Base-by-base conservation (phyloP, 176 grass and related monocot species). In the Leersia perrieri region DNA sequence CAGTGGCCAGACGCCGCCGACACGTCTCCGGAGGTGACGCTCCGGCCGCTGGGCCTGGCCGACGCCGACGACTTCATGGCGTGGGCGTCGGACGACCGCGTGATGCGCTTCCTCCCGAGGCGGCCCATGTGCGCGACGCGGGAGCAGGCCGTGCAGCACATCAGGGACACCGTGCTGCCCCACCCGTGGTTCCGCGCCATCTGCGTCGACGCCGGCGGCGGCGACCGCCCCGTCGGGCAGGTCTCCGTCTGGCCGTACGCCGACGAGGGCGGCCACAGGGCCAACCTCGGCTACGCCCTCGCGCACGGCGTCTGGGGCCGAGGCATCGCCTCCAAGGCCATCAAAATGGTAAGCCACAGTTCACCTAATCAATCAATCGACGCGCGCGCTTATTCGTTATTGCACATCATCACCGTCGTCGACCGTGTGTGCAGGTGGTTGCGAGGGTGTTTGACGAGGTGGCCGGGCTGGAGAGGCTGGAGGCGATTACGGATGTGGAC, bases 1-100 rank as follows among this genome's bases (percentile, higher is more conserved):
- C 63, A 28, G 27, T 40, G 23, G 47, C 8, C 49, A 12, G 45
- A 72, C 15, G n/a, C n/a, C n/a, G n/a, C n/a, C n/a, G 76, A 35
- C n/a, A 32, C 76, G 8, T 25, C 22, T 7, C 22, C 55, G 0
- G 34, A 13, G 23, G 73, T 92, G 47, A 78, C 76, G 71, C 91
- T 92, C 45, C 87, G 84, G 66, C 80, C 51, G 33, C 63, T 89
- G 11, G 57, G 42, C 15, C 60, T 81, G 76, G 84, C 33, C 18
- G 90, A 87, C 72, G n/a, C 12, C 3, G 87, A 89, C 76, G 87
- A 60, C 3, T 86, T 92, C 86, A 80, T 92, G 90, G 15, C 65
- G 47, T 92, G 90, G 90, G 80, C 80, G 23, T 89, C 90, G 28
- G 87, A 92, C 90, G 80, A 86, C 22, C 87, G 87, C 71, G 80